Conservation (phyloP, 2,329 filamentous ascomycete genomes). For the Juglanconis sp. region DNA sequence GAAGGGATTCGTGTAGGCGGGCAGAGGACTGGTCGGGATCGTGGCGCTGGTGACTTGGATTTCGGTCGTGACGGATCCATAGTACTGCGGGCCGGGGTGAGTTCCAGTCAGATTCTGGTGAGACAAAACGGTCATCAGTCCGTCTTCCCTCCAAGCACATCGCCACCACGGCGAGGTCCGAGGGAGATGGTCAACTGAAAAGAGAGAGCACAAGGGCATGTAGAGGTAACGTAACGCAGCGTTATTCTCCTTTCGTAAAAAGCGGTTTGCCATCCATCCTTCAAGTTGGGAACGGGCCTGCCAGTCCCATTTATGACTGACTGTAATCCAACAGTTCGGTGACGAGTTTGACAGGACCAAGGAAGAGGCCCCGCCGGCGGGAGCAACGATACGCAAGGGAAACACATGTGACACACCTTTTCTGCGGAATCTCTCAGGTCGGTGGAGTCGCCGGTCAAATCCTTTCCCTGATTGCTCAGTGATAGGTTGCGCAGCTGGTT, state of each 20-base stretch:
- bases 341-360: not conserved
- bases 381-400: conserved; percentile 10
- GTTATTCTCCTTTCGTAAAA: not conserved
- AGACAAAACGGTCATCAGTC: conserved; percentile 7
- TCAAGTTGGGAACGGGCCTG: not conserved
- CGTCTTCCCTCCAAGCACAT: not conserved
- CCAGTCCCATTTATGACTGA: not conserved
- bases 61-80: conserved; percentile 52
- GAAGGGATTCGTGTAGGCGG: conserved; percentile 19
- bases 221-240: not conserved
- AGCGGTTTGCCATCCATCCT: not conserved
- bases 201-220: not conserved
- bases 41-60: conserved; percentile 40
- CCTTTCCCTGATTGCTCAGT: conserved; percentile 39
- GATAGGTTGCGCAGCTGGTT: conserved; percentile 55
- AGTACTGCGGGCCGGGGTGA: conserved; percentile 31
- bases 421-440: conserved; percentile 17
- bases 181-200: not conserved
- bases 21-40: conserved; percentile 9
- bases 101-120: conserved; percentile 11
- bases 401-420: conserved; percentile 13
- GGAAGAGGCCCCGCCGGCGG: not conserved
- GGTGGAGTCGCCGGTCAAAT: conserved; percentile 23
- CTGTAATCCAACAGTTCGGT: not conserved
- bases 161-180: not conserved